phyloP scores from a whole-genome alignment of 1,284 basidiomycete genomes.

The Leccinum pachyderme region DNA sequence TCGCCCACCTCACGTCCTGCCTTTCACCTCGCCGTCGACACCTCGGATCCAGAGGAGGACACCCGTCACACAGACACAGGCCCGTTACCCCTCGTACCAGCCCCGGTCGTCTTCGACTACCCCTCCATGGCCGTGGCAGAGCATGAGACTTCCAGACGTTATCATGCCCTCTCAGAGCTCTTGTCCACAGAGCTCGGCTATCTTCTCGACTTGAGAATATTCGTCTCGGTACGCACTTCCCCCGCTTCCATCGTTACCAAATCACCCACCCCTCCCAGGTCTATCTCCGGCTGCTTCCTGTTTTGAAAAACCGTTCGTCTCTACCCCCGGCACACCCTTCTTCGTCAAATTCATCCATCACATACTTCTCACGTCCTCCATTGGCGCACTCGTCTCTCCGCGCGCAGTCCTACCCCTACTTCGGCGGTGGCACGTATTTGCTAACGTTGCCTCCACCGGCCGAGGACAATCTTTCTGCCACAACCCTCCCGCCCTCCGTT shows the following conservation, averaged over 20 bases:
- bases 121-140: neutral
- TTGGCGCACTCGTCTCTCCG: slow-evolving; percentile 28
- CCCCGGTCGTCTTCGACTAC: neutral
- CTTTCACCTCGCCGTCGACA: slow-evolving; percentile 35
- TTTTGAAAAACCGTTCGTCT: slow-evolving; percentile 37
- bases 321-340: slow-evolving; percentile 34
- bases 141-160: slow-evolving; percentile 48
- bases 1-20: slow-evolving; percentile 25
- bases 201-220: slow-evolving; percentile 68
- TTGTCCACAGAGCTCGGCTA: slow-evolving; percentile 83
- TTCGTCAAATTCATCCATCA: slow-evolving; percentile 43
- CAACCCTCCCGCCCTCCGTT: neutral
- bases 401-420: slow-evolving; percentile 22
- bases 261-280: slow-evolving; percentile 29
- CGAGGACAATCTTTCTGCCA: slow-evolving; percentile 11
- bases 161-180: slow-evolving; percentile 76
- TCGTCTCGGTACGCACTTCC: slow-evolving; percentile 61
- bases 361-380: slow-evolving; percentile 35
- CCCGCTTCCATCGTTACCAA: neutral
- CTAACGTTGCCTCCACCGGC: neutral
- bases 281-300: slow-evolving; percentile 31
- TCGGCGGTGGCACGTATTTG: slow-evolving; percentile 6
- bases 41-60: slow-evolving; percentile 26
- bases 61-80: slow-evolving; percentile 6
- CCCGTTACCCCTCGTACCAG: neutral